Conservation (phyloP, 2,329 filamentous ascomycete genomes). For the Polytolypa hystricis region DNA sequence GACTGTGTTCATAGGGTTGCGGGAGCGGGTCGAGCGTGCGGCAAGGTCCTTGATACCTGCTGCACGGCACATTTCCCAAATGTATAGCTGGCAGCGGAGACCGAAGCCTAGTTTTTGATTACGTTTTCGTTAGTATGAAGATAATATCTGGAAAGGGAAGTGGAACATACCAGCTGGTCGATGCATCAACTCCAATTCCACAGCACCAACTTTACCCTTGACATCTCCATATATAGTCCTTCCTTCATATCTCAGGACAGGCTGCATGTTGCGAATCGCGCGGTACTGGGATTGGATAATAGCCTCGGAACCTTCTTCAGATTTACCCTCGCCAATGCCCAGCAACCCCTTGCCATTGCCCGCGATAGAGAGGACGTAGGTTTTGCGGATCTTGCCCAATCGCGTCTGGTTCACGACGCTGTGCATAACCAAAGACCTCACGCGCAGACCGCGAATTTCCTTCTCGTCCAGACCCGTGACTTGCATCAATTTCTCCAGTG, state of each 20-base stretch:
- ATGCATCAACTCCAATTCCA: constrained; percentile 67
- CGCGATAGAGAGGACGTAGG: constrained; percentile 67
- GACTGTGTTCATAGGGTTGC: constrained; percentile 96
- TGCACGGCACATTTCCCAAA: constrained; percentile 87
- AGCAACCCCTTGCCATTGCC: constrained; percentile 79
- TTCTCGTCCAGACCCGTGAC: constrained; percentile 43
- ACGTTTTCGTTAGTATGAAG: constrained; percentile 5
- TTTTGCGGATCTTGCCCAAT: constrained; percentile 78
- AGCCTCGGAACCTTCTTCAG: constrained; percentile 59
- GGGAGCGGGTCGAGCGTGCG: constrained; percentile 68
- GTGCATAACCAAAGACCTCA: constrained; percentile 64
- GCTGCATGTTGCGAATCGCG: constrained; percentile 84
- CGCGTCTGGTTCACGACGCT: constrained; percentile 84
- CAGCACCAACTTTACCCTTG: constrained; percentile 75
- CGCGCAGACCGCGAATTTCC: constrained; percentile 43
- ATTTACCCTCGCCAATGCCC: constrained; percentile 84
- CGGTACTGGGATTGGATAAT: constrained; percentile 61
- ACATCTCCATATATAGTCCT: constrained; percentile 84
- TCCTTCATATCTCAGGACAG: constrained; percentile 82
- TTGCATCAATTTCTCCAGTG: constrained; percentile 40
- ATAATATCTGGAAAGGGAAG: constrained; percentile 2
- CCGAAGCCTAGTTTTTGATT: constrained; percentile 60
- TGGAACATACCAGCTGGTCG: constrained; percentile 69
- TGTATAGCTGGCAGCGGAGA: constrained; percentile 77
- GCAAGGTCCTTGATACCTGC: constrained; percentile 80